Evolutionary conservation across 2,329 filamentous ascomycete species (phyloP), one percentile per base, ranked within the genome.

Genomic region (Cladophialophora chaetospira): DNA sequence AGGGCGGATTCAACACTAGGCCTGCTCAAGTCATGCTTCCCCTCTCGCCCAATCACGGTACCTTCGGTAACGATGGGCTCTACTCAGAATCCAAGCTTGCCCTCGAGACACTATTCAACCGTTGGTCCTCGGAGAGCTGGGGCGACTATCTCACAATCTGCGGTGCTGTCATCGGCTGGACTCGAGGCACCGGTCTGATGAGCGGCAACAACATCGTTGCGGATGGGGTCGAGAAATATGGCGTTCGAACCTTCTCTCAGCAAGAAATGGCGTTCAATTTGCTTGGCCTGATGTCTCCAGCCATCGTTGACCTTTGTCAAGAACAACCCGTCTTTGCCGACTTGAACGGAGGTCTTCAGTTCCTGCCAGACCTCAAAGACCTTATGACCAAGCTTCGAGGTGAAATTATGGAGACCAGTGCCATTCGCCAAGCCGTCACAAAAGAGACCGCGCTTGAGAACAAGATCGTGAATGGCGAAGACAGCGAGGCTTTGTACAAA

Each of bases 231-330:
- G 94, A 99, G 79, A 90, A 89, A 67, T 94, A 95, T 65, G 94
- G 94, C 68, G 94, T 97, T 23, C 91, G 94, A 67, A 99, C 94
- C 3, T 99, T 99, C 81, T 97, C 93, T 8, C 94, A 97, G 77
- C 91, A 96, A 73, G 94, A 99, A 76, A 99, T 99, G 94, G 94
- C 94, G 13, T 99, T 99, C 82, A 99, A 99, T 77, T 77, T 99
- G 65, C 84, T 99, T 42, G 93, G 94, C 66, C 84, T 99, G 51
- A 96, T 99, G 94, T 89, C 92, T 1, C 92, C 94, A 33, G 83
- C 87, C 25, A 89, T 99, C 67, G 92, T 96, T 66, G 91, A 99
- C 71, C 84, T 99, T 40, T 99, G 94, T 81, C 94, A 99, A 78
- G 81, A 84, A 42, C 91, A 97, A 77, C 95, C 94, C 9, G 91